Evolutionary conservation across 352 stramenopile species (phyloP).

Genomic region (Saprolegnia diclina): DNA sequence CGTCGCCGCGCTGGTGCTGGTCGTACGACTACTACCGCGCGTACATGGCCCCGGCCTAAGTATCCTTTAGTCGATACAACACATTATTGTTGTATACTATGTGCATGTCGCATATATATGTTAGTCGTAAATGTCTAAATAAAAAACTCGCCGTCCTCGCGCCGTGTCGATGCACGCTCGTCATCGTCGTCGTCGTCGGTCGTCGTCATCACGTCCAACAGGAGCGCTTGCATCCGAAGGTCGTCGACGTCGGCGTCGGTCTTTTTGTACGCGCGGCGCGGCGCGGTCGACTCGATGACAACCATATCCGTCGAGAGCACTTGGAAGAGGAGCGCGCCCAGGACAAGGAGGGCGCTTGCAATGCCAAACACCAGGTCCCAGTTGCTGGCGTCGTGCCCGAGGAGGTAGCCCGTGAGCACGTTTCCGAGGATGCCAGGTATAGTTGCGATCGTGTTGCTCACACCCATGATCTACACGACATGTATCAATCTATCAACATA

Average conservation of each 20-base stretch:
- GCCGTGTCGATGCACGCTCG: not conserved
- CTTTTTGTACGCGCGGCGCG: not conserved
- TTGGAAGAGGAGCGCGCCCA: slow-evolving; percentile 70
- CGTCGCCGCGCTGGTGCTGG: no score
- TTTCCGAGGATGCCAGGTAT: slow-evolving; percentile 82
- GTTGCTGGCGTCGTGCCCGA: slow-evolving; percentile 45
- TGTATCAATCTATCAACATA: not conserved
- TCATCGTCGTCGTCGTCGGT: slow-evolving; percentile 15
- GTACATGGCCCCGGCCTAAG: no score
- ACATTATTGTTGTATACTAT: not conserved
- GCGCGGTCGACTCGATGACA: slow-evolving; percentile 30
- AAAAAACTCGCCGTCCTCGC: slow-evolving; percentile 24
- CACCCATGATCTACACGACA: slow-evolving; percentile 51
- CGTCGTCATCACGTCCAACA: not conserved
- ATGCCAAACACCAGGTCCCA: slow-evolving; percentile 85
- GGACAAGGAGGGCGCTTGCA: slow-evolving; percentile 60
- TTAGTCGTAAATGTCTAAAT: slow-evolving; percentile 15
- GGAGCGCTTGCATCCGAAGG: not conserved
- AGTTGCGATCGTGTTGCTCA: slow-evolving; percentile 83
- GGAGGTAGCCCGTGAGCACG: slow-evolving; percentile 74
- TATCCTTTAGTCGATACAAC: no score
- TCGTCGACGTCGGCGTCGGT: not conserved
- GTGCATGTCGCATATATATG: not conserved
- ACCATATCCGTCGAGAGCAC: slow-evolving; percentile 67
- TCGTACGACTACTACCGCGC: no score